phyloP scores from a whole-genome alignment of 1,284 basidiomycete species.

The Melanopsichium pennsylvanicum region DNA sequence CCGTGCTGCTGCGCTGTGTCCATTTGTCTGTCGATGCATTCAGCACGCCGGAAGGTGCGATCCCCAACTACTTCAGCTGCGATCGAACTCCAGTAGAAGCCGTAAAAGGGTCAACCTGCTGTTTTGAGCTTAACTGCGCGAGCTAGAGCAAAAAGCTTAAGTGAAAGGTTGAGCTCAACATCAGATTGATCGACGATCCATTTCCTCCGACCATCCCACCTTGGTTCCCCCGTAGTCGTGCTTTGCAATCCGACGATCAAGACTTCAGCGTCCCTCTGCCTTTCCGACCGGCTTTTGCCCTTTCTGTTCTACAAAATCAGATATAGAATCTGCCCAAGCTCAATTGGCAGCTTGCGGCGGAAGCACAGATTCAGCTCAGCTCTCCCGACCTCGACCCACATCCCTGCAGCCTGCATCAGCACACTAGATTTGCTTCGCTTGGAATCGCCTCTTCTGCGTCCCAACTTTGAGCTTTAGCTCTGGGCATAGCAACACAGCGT shows the following conservation, averaged over 20 bases:
- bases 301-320: neutral
- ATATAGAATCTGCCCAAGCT: neutral
- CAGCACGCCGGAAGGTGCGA: neutral
- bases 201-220: neutral
- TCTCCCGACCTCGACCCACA: too few species aligned
- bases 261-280: neutral
- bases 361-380: neutral
- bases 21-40: too few species aligned
- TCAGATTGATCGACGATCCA: conserved; percentile 3
- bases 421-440: neutral
- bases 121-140: too few species aligned
- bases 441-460: neutral
- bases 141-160: too few species aligned
- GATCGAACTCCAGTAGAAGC: neutral
- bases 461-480: conserved; percentile 15
- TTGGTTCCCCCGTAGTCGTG: neutral
- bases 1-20: too few species aligned
- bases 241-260: neutral
- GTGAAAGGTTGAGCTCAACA: conserved; percentile 9
- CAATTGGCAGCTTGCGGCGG: neutral
- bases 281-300: neutral
- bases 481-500: conserved; percentile 5
- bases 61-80: neutral
- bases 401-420: too few species aligned
- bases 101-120: conserved; percentile 1